Evolutionary conservation across 73 alveolate species (phyloP).

Genomic region (Durusdinium trenchii): DNA sequence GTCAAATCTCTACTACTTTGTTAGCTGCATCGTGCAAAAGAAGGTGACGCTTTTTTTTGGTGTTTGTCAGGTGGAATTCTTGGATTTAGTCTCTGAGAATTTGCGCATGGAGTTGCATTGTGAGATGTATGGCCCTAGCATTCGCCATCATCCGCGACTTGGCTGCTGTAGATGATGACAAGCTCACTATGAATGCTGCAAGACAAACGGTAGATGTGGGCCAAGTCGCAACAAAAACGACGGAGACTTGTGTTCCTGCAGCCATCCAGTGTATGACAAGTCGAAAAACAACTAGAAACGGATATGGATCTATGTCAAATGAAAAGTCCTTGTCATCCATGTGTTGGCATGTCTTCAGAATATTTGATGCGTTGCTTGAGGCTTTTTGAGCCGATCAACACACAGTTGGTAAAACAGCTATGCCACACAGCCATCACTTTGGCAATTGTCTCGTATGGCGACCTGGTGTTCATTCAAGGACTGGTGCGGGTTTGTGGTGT

Average conservation of each 20-base stretch:
- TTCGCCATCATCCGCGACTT: constrained; percentile 55
- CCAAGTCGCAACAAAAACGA: too few species aligned
- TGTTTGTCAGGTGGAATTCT: constrained; percentile 53
- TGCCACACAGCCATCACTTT: constrained; percentile 81
- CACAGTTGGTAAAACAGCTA: constrained; percentile 68
- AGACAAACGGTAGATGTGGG: too few species aligned
- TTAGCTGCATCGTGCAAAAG: neutral
- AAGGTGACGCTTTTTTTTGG: neutral
- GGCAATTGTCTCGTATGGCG: constrained; percentile 84
- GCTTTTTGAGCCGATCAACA: constrained; percentile 49
- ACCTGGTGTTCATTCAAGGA: constrained; percentile 83
- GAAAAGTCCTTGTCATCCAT: too few species aligned
- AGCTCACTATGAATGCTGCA: too few species aligned
- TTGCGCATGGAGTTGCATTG: constrained; percentile 78
- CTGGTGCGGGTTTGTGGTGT: too few species aligned
- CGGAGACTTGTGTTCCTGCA: too few species aligned
- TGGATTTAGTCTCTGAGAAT: constrained; percentile 49
- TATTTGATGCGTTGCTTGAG: neutral
- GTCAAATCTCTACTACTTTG: neutral
- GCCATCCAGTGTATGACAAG: too few species aligned
- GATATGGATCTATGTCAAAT: too few species aligned
- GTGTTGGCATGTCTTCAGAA: too few species aligned
- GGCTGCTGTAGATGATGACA: too few species aligned
- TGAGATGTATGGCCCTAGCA: constrained; percentile 74
- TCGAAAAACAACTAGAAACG: too few species aligned